Evolutionary conservation across 768 basidiomycete species (phyloP).

Genomic region (Melanogaster broomeanus): DNA sequence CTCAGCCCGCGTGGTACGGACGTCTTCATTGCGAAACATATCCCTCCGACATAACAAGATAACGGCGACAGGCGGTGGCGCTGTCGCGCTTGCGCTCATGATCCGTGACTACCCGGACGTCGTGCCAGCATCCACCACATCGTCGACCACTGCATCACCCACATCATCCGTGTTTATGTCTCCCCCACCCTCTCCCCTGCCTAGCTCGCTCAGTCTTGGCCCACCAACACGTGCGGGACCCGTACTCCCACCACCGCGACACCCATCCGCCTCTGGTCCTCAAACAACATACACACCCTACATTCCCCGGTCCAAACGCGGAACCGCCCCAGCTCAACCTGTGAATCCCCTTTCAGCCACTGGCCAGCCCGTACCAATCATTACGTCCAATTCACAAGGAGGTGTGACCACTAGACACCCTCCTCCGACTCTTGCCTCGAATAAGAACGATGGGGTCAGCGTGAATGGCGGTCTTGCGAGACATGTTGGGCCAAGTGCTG

Average conservation of each 20-base stretch:
- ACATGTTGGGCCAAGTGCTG: slow-evolving; percentile 62
- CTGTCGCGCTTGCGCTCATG: slow-evolving; percentile 92
- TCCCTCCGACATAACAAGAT: slow-evolving; percentile 91
- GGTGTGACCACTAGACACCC: slow-evolving; percentile 51
- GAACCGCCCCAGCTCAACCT: slow-evolving; percentile 24
- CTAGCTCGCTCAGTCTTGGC: slow-evolving; percentile 24
- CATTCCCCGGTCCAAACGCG: slow-evolving; percentile 65
- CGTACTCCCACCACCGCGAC: slow-evolving; percentile 50
- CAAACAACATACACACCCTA: slow-evolving; percentile 87
- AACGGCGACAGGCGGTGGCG: slow-evolving; percentile 80
- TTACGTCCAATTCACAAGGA: slow-evolving; percentile 62
- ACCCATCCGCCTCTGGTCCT: slow-evolving; percentile 44
- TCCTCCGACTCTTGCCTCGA: neutral
- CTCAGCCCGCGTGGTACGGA: slow-evolving; percentile 79
- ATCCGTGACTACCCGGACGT: slow-evolving; percentile 94
- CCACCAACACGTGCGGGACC: slow-evolving; percentile 36
- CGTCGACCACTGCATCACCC: slow-evolving; percentile 12
- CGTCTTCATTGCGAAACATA: slow-evolving; percentile 82
- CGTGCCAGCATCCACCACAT: slow-evolving; percentile 34
- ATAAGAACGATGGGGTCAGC: slow-evolving; percentile 1
- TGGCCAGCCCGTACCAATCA: slow-evolving; percentile 62
- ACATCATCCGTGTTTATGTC: slow-evolving; percentile 26
- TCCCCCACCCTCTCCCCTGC: slow-evolving; percentile 33
- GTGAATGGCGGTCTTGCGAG: slow-evolving; percentile 6
- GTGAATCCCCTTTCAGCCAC: slow-evolving; percentile 41